These are phyloP conservation scores for Fusarium longipes DNA, from an alignment of 2,329 filamentous ascomycete species.

Conservation along the genomic window DNA sequence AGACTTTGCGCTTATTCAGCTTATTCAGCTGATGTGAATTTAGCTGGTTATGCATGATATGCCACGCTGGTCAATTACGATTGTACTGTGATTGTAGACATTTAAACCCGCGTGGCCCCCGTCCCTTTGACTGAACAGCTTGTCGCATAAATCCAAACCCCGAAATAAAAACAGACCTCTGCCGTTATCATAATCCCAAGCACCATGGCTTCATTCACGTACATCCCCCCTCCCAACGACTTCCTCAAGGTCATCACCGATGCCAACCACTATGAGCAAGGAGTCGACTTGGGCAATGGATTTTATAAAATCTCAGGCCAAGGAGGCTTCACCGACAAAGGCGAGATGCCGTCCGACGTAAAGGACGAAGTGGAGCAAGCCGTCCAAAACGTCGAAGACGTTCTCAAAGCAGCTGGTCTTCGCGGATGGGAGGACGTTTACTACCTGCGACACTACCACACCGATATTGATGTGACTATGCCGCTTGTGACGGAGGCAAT, in stretches of 20 bases:
- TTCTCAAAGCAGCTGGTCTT: constrained; percentile 41
- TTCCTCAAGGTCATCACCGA: constrained; percentile 11
- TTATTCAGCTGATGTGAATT: too few relatives aligned
- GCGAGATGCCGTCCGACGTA: constrained; percentile 27
- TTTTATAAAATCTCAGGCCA: constrained; percentile 44
- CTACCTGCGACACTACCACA: constrained; percentile 41
- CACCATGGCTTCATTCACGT: constrained; percentile 17
- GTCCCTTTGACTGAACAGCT: too few relatives aligned
- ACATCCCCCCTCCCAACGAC: constrained; percentile 9
- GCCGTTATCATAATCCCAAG: background rate
- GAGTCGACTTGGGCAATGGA: constrained; percentile 39
- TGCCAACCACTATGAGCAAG: constrained; percentile 42
- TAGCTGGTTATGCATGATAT: background rate
- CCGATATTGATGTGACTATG: constrained; percentile 34
- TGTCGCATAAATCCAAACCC: too few relatives aligned
- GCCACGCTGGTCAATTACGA: background rate
- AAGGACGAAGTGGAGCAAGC: constrained; percentile 32
- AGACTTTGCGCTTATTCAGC: background rate
- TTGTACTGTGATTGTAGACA: background rate
- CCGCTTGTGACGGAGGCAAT: constrained; percentile 15
- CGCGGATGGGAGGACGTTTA: constrained; percentile 47
- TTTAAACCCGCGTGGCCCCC: background rate
- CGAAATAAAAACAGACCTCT: too few relatives aligned
- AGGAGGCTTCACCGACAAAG: constrained; percentile 37
- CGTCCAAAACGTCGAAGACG: constrained; percentile 40